phyloP scores from a whole-genome alignment of 495 filamentous ascomycete genomes.

The Sphaerosporella brunnea region DNA sequence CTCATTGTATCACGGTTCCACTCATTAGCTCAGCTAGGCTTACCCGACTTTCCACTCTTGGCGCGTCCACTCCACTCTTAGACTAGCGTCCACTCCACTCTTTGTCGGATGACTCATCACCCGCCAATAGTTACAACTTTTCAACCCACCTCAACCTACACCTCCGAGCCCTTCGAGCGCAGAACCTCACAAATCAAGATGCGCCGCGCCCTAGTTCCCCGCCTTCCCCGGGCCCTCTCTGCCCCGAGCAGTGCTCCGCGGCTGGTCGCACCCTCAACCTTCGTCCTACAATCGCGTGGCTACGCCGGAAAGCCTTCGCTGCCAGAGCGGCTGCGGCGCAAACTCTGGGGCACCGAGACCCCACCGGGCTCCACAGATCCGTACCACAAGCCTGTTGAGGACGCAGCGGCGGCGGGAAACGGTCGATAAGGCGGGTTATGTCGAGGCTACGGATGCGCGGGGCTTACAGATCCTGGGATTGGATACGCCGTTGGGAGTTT shows the following conservation, averaged over 20 bases:
- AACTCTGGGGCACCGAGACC: conserved; percentile 15
- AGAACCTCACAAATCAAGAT: background rate
- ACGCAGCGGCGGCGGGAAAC: too few relatives aligned
- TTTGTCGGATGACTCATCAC: too few relatives aligned
- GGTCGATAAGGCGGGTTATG: conserved; percentile 1
- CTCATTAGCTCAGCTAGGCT: too few relatives aligned
- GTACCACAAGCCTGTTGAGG: too few relatives aligned
- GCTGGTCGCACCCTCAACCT: background rate
- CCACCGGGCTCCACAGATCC: background rate
- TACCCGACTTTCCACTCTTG: too few relatives aligned
- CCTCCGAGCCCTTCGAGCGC: background rate
- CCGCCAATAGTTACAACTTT: too few relatives aligned
- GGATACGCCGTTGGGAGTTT: background rate
- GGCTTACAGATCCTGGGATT: conserved; percentile 10
- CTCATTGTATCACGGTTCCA: too few relatives aligned
- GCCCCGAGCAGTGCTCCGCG: background rate
- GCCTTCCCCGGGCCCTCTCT: background rate
- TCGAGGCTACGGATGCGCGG: conserved; percentile 17
- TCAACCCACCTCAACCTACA: too few relatives aligned
- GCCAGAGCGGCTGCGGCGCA: conserved; percentile 10
- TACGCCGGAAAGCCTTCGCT: background rate
- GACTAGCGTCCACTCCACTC: too few relatives aligned
- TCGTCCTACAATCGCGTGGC: background rate
- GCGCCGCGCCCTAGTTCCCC: background rate
- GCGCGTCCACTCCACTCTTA: too few relatives aligned